A percentile compares a stretch with the other conserved stretches of the same genome.
phyloP scores from a whole-genome alignment of 495 filamentous ascomycete genomes.

The Daldinia grandis region DNA sequence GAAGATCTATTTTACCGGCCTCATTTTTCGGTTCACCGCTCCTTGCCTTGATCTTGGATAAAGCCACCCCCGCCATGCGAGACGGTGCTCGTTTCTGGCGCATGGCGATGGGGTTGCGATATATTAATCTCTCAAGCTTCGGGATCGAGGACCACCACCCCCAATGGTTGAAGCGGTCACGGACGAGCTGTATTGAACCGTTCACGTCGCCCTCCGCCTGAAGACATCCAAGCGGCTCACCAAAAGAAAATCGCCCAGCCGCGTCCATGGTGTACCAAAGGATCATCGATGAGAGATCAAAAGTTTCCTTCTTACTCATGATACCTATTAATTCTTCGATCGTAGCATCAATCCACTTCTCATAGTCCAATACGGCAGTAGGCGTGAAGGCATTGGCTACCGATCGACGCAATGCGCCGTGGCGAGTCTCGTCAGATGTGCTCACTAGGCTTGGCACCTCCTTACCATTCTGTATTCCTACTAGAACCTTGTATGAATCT shows the following conservation, averaged over 20 bases:
- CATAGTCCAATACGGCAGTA: constrained; percentile 38
- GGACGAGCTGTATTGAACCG: constrained; percentile 36
- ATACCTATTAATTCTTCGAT: constrained; percentile 31
- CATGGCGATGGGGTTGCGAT: constrained; percentile 41
- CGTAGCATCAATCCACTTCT: constrained; percentile 37
- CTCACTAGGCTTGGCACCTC: constrained; percentile 42
- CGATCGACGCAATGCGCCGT: constrained; percentile 38
- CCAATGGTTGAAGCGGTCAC: constrained; percentile 42
- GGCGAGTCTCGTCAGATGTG: constrained; percentile 37
- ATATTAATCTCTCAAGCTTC: constrained; percentile 39
- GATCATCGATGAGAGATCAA: constrained; percentile 31
- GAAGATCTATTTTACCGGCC: constrained; percentile 19
- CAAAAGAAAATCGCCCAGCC: constrained; percentile 40
- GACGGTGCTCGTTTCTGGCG: constrained; percentile 22
- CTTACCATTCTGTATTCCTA: constrained; percentile 38
- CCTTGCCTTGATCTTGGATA: constrained; percentile 28
- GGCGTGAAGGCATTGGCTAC: constrained; percentile 45
- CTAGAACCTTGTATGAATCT: constrained; percentile 34
- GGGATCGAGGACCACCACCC: constrained; percentile 41
- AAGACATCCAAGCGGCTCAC: constrained; percentile 38
- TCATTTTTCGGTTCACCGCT: neutral
- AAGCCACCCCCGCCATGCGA: constrained; percentile 22
- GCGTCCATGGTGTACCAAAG: constrained; percentile 43
- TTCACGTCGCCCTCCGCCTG: constrained; percentile 35
- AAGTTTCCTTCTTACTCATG: constrained; percentile 20